Conservation (phyloP, 1,284 basidiomycete genomes). For the Apiotrichum porosum region DNA sequence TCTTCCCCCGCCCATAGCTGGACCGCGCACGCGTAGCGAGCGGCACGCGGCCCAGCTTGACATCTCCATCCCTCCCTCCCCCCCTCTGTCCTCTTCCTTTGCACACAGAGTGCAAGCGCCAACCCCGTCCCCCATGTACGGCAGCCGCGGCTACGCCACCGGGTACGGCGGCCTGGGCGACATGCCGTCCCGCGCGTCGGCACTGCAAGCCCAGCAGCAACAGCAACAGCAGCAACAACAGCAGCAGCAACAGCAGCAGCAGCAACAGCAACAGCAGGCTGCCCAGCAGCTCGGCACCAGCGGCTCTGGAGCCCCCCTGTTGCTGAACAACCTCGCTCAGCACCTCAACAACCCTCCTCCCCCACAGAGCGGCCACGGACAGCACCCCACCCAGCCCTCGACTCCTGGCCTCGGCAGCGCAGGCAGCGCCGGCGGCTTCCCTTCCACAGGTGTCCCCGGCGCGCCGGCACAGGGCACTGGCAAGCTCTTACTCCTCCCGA, state of each 20-base stretch:
- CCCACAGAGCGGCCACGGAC: slow-evolving; percentile 16
- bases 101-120: neutral
- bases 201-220: slow-evolving; percentile 10
- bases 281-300: slow-evolving; percentile 11
- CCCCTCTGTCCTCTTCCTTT: neutral
- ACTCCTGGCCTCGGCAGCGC: slow-evolving; percentile 4
- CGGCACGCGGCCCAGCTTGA: neutral
- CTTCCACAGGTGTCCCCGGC: slow-evolving; percentile 6
- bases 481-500: slow-evolving; percentile 45
- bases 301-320: slow-evolving; percentile 26
- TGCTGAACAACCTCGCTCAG: slow-evolving; percentile 46
- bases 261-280: slow-evolving; percentile 2
- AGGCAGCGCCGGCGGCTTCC: slow-evolving; percentile 2
- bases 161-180: slow-evolving; percentile 15
- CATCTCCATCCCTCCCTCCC: neutral
- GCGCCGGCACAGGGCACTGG: slow-evolving; percentile 24
- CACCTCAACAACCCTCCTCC: slow-evolving; percentile 50
- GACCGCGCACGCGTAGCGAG: neutral
- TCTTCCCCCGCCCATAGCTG: too few relatives aligned
- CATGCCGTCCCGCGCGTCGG: slow-evolving; percentile 12
- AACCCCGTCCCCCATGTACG: slow-evolving; percentile 8
- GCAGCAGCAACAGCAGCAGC: slow-evolving; percentile 8
- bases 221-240: slow-evolving; percentile 11
- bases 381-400: neutral
- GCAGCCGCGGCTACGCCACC: slow-evolving; percentile 11